Conservation (phyloP, 306 rosid species). For the Myrica gale region DNA sequence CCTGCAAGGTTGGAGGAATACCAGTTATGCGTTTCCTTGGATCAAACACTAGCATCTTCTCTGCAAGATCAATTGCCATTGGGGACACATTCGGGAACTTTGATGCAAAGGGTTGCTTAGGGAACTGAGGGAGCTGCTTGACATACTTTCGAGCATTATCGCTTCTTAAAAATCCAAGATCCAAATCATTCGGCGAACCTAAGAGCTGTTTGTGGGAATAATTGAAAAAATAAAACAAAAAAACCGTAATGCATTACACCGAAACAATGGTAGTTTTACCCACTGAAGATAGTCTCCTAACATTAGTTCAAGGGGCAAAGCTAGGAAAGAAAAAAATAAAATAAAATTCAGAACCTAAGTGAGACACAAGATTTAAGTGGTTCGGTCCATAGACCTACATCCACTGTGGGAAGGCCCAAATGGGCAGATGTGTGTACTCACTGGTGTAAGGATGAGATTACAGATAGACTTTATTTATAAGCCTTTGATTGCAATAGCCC, state of each 20-base stretch:
- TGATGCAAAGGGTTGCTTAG: slow-evolving; percentile 60
- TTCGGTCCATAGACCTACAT: too few relatives aligned
- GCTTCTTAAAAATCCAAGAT: slow-evolving; percentile 91
- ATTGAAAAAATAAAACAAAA: not conserved
- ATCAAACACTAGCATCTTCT: slow-evolving; percentile 87
- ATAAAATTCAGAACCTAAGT: too few relatives aligned
- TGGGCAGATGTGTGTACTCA: too few relatives aligned
- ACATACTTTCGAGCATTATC: slow-evolving; percentile 92
- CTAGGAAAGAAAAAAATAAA: too few relatives aligned
- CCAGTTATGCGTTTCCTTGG: slow-evolving; percentile 90
- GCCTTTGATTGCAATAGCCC: too few relatives aligned
- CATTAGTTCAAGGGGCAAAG: too few relatives aligned
- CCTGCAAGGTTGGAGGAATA: slow-evolving; percentile 31
- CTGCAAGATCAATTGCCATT: slow-evolving; percentile 83
- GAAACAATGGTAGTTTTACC: too few relatives aligned
- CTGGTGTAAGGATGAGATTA: too few relatives aligned
- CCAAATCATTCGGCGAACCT: slow-evolving; percentile 87
- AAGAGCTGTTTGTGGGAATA: slow-evolving; percentile 48
- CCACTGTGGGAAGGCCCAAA: too few relatives aligned
- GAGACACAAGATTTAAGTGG: too few relatives aligned
- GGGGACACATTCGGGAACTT: slow-evolving; percentile 68
- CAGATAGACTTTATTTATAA: too few relatives aligned
- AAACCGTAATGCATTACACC: not conserved
- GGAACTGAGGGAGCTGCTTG: slow-evolving; percentile 75
- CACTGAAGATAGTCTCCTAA: too few relatives aligned